Conservation (phyloP, 2,329 filamentous ascomycete species). For the Neonectria coccinea region DNA sequence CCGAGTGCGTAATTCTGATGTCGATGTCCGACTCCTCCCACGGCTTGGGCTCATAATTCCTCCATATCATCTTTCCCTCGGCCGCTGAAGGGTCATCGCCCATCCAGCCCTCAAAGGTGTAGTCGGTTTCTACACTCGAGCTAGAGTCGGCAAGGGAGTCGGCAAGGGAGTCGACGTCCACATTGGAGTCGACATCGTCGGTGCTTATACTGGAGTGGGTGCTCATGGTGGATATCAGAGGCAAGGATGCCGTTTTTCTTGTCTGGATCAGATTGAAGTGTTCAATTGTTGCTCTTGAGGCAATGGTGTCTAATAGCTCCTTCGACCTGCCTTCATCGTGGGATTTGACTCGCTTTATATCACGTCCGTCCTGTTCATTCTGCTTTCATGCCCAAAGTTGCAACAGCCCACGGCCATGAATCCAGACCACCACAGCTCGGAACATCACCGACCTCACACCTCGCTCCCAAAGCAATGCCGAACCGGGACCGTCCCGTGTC, state of each 20-base stretch:
- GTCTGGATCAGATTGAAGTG: not conserved
- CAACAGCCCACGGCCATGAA: constrained; percentile 19
- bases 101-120: constrained; percentile 55
- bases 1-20: constrained; percentile 74
- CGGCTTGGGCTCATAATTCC: constrained; percentile 70
- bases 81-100: constrained; percentile 55
- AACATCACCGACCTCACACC: constrained; percentile 13
- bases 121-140: constrained; percentile 3
- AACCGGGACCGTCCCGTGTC: constrained; percentile 21
- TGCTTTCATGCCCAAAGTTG: not conserved
- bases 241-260: not conserved
- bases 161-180: not conserved
- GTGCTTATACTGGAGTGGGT: not conserved
- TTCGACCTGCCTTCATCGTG: not conserved
- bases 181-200: not conserved
- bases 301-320: not conserved
- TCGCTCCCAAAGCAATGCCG: constrained; percentile 7
- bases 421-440: constrained; percentile 8
- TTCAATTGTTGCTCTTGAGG: constrained; percentile 4
- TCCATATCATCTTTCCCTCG: constrained; percentile 67
- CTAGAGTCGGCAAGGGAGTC: not conserved
- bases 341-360: constrained; percentile 20
- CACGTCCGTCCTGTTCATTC: not conserved
- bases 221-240: constrained; percentile 6
- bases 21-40: constrained; percentile 76